These are phyloP conservation scores for Metrosideros polymorpha DNA, from an alignment of 441 rosid species.

Conservation along the genomic window DNA sequence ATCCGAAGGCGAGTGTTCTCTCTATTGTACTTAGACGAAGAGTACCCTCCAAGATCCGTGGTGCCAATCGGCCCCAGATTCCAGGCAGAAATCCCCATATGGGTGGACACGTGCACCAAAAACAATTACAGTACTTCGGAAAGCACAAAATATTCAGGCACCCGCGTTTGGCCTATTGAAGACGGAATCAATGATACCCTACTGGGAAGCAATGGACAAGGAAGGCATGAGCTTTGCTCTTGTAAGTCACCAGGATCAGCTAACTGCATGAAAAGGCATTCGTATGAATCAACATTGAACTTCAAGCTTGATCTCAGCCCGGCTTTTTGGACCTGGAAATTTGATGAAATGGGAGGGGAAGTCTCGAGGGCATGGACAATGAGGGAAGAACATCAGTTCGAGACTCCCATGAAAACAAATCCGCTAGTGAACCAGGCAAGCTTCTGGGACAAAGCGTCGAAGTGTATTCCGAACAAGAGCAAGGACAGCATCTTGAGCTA, in stretches of 20 bases:
- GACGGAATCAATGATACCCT: conserved; percentile 4
- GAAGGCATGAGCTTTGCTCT: conserved; percentile 25
- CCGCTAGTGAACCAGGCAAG: conserved; percentile 2
- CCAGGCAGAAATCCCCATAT: conserved; percentile 35
- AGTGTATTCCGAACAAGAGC: conserved; percentile 20
- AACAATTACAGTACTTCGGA: conserved; percentile 16
- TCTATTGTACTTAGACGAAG: background rate
- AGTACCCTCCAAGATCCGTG: conserved; percentile 6
- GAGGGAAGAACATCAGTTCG: conserved; percentile 22
- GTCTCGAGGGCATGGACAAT: conserved; percentile 22
- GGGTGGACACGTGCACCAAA: conserved; percentile 18
- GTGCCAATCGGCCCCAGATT: conserved; percentile 32
- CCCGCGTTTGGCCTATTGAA: conserved; percentile 26
- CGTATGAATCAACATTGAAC: conserved; percentile 13
- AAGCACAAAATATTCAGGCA: conserved; percentile 33
- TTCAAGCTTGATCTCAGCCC: conserved; percentile 18
- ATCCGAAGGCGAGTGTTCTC: conserved; percentile 3
- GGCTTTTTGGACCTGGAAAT: conserved; percentile 29
- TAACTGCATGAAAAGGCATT: conserved; percentile 20
- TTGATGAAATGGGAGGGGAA: conserved; percentile 31
- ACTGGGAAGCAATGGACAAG: conserved; percentile 17
- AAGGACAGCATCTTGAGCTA: conserved; percentile 20
- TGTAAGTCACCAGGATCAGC: conserved; percentile 22
- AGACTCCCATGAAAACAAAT: conserved; percentile 13
- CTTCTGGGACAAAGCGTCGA: conserved; percentile 20